Percentiles rank a stretch among this genome's conserved stretches.
These are phyloP conservation scores for Pleurotus cornucopiae DNA, from an alignment of 768 basidiomycete species.

Conservation along the genomic window DNA sequence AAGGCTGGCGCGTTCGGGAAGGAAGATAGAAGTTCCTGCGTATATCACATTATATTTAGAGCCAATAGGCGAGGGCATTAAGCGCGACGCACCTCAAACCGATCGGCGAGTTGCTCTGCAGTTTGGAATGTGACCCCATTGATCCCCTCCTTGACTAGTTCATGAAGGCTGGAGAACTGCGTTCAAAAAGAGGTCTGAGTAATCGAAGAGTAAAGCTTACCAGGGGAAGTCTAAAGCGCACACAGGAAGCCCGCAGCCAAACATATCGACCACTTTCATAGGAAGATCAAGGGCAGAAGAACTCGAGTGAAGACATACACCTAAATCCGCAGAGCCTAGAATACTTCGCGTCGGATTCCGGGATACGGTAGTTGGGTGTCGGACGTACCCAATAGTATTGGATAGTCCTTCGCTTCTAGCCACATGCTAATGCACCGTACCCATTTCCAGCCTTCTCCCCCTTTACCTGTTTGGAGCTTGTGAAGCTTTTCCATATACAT, in stretches of 20 bases:
- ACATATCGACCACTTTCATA: constrained; percentile 99
- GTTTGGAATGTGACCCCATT: constrained; percentile 81
- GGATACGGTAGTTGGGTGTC: neutral
- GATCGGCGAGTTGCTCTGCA: constrained; percentile 63
- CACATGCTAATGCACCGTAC: constrained; percentile 81
- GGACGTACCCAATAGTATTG: constrained; percentile 68
- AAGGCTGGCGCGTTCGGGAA: constrained; percentile 60
- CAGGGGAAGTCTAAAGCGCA: constrained; percentile 85
- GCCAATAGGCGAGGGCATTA: constrained; percentile 1
- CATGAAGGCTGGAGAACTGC: constrained; percentile 54
- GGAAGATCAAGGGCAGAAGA: constrained; percentile 90
- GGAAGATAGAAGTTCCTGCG: constrained; percentile 49
- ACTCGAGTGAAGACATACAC: constrained; percentile 86
- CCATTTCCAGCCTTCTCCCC: constrained; percentile 57
- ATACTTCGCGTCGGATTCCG: neutral
- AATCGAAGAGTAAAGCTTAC: constrained; percentile 35
- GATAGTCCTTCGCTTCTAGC: constrained; percentile 90
- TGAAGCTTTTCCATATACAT: constrained; percentile 70
- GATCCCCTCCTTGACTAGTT: constrained; percentile 79
- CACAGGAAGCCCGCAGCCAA: constrained; percentile 93
- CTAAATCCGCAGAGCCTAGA: constrained; percentile 85
- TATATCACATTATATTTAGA: neutral
- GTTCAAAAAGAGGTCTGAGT: neutral
- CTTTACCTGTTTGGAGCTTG: constrained; percentile 35
- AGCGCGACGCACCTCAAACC: constrained; percentile 54